A percentile compares a stretch with the other conserved stretches of the same genome.
Conservation (phyloP, 257 asterid species). For the Henckelia pumila region DNA sequence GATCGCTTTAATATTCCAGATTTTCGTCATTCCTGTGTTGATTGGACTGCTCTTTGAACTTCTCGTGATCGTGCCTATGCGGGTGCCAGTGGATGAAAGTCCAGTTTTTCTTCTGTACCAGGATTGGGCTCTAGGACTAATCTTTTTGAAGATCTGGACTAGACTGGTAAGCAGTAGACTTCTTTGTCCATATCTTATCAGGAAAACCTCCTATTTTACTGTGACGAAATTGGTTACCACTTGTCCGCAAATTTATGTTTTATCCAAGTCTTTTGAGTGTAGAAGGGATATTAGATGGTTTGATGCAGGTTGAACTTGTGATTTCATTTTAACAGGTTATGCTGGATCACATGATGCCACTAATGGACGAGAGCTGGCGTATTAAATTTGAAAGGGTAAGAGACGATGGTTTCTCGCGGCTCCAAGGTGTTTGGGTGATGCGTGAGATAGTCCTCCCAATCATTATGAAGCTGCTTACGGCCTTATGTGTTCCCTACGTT, state of each 20-base stretch:
- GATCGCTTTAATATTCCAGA: constrained; percentile 42
- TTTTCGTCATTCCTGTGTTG: constrained; percentile 81
- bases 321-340: constrained; percentile 57
- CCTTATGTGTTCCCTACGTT: constrained; percentile 89
- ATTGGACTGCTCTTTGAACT: constrained; percentile 96
- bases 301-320: neutral
- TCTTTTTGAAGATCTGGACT: constrained; percentile 97
- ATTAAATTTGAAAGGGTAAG: constrained; percentile 87
- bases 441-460: constrained; percentile 86
- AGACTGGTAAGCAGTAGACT: constrained; percentile 68
- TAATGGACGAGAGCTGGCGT: constrained; percentile 94
- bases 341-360: constrained; percentile 93
- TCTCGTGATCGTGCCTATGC: constrained; percentile 94
- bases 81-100: constrained; percentile 95
- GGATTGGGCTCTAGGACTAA: constrained; percentile 96
- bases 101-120: constrained; percentile 96
- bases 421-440: constrained; percentile 86
- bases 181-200: neutral
- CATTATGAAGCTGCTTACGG: constrained; percentile 87
- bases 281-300: constrained; percentile 1
- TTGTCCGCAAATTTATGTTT: neutral
- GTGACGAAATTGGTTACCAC: neutral
- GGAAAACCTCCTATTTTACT: neutral
- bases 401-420: constrained; percentile 93
- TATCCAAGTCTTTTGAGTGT: neutral